Evolutionary conservation across 805 yeast genomes (phyloP), one percentile per base, ranked within the genome.

Genomic region (Saccharomyces kudriavzevii): DNA sequence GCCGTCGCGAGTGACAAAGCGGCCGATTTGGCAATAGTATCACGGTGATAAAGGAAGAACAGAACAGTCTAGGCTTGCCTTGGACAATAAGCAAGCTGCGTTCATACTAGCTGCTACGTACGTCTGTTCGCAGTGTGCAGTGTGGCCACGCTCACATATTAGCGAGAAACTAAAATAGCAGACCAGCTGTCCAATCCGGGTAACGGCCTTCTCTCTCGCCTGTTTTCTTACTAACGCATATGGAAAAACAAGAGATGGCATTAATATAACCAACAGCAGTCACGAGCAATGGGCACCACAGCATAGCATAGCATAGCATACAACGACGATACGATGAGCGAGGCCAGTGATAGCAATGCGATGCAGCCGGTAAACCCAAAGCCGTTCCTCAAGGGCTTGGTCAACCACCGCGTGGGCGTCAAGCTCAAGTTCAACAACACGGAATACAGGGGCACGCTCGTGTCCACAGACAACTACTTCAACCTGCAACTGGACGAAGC

Each of bases 401-500:
- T 86, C n/a, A 83, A 85, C 53, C 77, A 84, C 54, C 76, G 73
- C 31, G 90, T 92, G 11, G 72, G 83, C 11, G 92, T 94, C 22
- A 81, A 90, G 54, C 77, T 94, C 57, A 94, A 94, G 67, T 94
- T 96, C 85, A 92, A 90, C 64, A 80, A 80, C 58, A 87, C 96
- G 10, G 96, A 90, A 68, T 94, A 94, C 70, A 79, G 74, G 55
- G 99, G 99, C 0, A 78, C 69, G 22, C 76, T 94, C 47, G 70
- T 83, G 3, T 82, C 96, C 1, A 85, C 88, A 25, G 99, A 94
- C 67, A 87, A 88, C 62, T 94, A 94, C 71, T 92, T 94, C 92
- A 94, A 94, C 62, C 58, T 94, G 31, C 90, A 87, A 64, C 70
- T 91, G 45, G 84, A 80, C 35, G 79, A 83, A 28, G 81, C 84